A percentile compares a stretch with the other conserved stretches of the same genome.
Conservation (phyloP, 208 protist species). For the Naegleria lovaniensis region DNA sequence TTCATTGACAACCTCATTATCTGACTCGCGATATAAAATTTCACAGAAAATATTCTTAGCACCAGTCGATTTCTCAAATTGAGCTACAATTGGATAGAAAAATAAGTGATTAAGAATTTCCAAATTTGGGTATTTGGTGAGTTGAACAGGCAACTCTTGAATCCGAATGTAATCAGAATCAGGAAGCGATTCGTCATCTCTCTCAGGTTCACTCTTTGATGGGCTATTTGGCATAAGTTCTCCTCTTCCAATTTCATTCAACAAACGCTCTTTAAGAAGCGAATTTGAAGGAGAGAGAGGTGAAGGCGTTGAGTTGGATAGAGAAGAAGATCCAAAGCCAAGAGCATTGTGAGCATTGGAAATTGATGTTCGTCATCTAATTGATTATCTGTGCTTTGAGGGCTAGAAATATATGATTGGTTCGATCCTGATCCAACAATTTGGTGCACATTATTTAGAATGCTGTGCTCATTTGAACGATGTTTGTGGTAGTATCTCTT, state of each 20-base stretch:
- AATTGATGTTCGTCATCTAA: background rate
- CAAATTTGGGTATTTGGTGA: background rate
- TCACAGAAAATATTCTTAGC: conserved; percentile 1
- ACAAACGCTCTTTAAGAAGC: background rate
- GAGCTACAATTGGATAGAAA: background rate
- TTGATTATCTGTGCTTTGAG: background rate
- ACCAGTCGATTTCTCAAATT: background rate
- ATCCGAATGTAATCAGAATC: background rate
- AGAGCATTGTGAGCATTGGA: background rate
- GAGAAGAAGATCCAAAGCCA: background rate
- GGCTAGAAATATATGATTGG: background rate
- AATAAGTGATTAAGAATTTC: background rate
- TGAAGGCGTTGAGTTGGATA: background rate
- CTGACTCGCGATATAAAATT: background rate
- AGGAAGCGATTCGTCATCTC: background rate
- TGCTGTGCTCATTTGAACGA: background rate
- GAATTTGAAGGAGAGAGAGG: background rate
- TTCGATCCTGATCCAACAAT: background rate
- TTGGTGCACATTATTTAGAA: background rate
- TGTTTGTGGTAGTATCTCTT: background rate
- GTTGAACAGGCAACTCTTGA: background rate
- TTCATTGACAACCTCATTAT: background rate
- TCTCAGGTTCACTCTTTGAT: background rate
- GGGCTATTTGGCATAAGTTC: background rate
- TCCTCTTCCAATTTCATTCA: background rate